Conservation (phyloP, 2,329 filamentous ascomycete genomes). For the Remersonia thermophila region DNA sequence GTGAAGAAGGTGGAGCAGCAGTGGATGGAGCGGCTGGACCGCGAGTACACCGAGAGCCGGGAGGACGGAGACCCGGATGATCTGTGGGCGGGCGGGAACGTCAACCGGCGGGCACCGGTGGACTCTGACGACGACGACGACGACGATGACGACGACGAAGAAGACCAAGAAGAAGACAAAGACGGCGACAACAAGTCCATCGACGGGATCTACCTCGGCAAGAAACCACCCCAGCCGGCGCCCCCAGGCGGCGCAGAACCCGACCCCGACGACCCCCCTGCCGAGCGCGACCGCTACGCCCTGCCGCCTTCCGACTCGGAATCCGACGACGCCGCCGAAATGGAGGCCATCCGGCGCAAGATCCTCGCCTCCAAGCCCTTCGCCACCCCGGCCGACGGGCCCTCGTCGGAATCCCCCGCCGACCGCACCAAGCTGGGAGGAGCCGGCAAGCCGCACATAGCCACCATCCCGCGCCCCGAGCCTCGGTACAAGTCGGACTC, state of each 20-base stretch:
- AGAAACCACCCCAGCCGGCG: slow-evolving; percentile 29
- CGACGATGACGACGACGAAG: slow-evolving; percentile 31
- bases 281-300: slow-evolving; percentile 54
- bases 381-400: slow-evolving; percentile 36
- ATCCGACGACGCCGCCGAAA: slow-evolving; percentile 60
- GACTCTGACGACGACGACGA: slow-evolving; percentile 43
- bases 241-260: slow-evolving; percentile 19
- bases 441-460: slow-evolving; percentile 40
- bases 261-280: slow-evolving; percentile 26
- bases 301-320: slow-evolving; percentile 60
- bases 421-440: no score
- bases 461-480: slow-evolving; percentile 50
- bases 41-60: slow-evolving; percentile 73
- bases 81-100: slow-evolving; percentile 84
- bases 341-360: slow-evolving; percentile 81
- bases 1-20: slow-evolving; percentile 75
- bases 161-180: slow-evolving; percentile 34
- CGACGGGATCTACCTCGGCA: slow-evolving; percentile 51
- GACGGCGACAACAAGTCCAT: slow-evolving; percentile 33
- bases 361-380: slow-evolving; percentile 91
- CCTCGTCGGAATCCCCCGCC: no score
- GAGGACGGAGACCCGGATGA: slow-evolving; percentile 55
- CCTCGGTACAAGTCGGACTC: slow-evolving; percentile 39
- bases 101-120: slow-evolving; percentile 51
- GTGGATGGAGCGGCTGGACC: slow-evolving; percentile 83